Base-by-base conservation (phyloP, 495 filamentous ascomycete species). In the Astrothelium subdiscretum region DNA sequence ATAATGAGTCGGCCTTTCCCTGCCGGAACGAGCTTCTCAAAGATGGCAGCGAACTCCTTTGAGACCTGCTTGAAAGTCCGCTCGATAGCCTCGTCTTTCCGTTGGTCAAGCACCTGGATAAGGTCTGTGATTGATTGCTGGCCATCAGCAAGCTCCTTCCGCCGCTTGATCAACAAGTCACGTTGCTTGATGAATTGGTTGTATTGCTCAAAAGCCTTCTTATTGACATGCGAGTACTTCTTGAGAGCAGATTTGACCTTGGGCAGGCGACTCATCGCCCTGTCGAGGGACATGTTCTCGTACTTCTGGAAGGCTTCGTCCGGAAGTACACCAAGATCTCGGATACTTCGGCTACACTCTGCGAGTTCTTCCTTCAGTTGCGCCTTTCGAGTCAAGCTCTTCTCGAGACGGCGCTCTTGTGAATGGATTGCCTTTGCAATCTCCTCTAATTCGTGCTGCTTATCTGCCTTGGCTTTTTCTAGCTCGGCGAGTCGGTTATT, bases 201-300 rank as follows among this genome's bases (percentile, higher is more conserved):
- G 79, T 97, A 97, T 73, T 99, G 94, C 73, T 99, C 95, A 65
- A 97, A 95, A 0, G 94, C 94, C 73, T 99, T 99, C 77, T 97
- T 99, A 81, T 99, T 99, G 70, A 99, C 90, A 68, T 96, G 89
- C 35, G 87, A 88, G 77, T 92, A 97, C 71, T 97, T 96, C 76
- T 97, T 97, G 48, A 99, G 79, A 0, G 86, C 83, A 63, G 96
- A 90, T 68, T 96, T 96, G 72, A 92, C 89, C 72, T 94, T 96
- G 74, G 94, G 87, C 8, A 98, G 83, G 26, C 87, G 86, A 67
- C 87, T 85, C n/a, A 90, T 85, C 27, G 96, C 85, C 81, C 80
- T 80, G 65, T 95, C 91, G 27, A 86, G 83, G 64, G 89, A 85
- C 52, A 86, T 83, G 68, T 84, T 87, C 67, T 89, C 83, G 69